Conservation (phyloP, 306 rosid species). For the Acacia acuminata region DNA sequence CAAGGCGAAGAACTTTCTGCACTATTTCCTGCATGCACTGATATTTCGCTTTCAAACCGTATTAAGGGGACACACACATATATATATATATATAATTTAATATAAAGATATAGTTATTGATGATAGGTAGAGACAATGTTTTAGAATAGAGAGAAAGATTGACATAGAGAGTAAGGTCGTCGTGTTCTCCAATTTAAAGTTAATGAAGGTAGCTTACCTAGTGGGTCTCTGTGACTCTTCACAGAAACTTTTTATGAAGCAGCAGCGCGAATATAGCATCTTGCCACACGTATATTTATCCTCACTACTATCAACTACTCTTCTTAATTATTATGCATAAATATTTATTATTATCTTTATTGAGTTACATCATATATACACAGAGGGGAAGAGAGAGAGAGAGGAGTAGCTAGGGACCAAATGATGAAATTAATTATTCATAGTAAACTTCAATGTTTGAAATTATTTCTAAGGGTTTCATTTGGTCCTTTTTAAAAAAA, state of each 20-base stretch:
- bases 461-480: not conserved
- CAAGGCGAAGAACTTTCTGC: constrained; percentile 37
- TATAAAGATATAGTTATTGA: not conserved
- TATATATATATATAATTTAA: no score
- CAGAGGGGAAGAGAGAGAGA: no score
- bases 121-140: constrained; percentile 24
- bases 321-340: not conserved
- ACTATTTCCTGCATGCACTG: constrained; percentile 31
- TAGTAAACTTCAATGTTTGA: not conserved
- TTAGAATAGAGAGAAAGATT: not conserved
- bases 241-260: constrained; percentile 10
- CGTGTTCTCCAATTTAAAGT: not conserved
- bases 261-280: constrained; percentile 40
- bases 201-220: not conserved
- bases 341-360: no score
- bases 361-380: no score
- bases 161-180: not conserved
- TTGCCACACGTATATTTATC: constrained; percentile 9
- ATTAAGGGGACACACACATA: not conserved
- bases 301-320: not conserved
- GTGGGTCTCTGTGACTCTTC: not conserved
- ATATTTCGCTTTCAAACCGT: constrained; percentile 39
- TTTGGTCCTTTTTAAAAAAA: not conserved
- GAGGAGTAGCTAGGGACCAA: not conserved
- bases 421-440: not conserved